Evolutionary conservation across 768 basidiomycete genomes (phyloP), one percentile per base, ranked within the genome.

Genomic region (Pluteus cervinus): DNA sequence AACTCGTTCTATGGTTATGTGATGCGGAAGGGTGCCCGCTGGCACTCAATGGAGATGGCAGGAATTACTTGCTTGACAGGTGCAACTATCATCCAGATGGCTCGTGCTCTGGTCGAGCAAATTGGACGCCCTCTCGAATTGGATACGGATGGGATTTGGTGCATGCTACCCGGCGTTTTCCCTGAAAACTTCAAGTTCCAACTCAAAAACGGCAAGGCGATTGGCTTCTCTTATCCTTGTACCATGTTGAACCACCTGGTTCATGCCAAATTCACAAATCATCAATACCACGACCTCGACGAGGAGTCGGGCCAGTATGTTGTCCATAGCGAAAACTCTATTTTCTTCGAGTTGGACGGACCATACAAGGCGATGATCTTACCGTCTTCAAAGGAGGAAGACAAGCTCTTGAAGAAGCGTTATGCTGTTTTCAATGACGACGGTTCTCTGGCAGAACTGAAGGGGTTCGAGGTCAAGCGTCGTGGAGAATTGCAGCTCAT

Each of bases 41-140:
- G 96, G 96, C 93, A 97, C 58, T 98, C 94, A 20, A 97, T 99
- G 96, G 96, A 99, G 67, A 99, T 99, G 96, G 96, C 96, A 1
- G 96, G 96, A 5, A 97, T 99, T 45, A 98, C 96, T 8, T 99
- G 96, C 63, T 68, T 98, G 36, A 98, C 96, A 0, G 96, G 96
- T 26, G 92, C 96, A 14, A 88, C 79, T 5, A 98, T 99, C 65
- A 98, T 99, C 49, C 94, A 99, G 57, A 93, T 99, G 90, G 94
- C 96, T 10, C 79, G 96, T 24, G 84, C 92, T 41, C 73, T 98
- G 21, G 96, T 99, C 15, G 96, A 99, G 51, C 90, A 96, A 62
- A 92, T 99, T 38, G 96, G 96, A 3, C 81, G 96, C 6, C 96
- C 96, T 1, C 78, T 99, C 36, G 96, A 99, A 54, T 64, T 99